Conservation (phyloP, 2,329 filamentous ascomycete species). For the Fusarium anthophilum region DNA sequence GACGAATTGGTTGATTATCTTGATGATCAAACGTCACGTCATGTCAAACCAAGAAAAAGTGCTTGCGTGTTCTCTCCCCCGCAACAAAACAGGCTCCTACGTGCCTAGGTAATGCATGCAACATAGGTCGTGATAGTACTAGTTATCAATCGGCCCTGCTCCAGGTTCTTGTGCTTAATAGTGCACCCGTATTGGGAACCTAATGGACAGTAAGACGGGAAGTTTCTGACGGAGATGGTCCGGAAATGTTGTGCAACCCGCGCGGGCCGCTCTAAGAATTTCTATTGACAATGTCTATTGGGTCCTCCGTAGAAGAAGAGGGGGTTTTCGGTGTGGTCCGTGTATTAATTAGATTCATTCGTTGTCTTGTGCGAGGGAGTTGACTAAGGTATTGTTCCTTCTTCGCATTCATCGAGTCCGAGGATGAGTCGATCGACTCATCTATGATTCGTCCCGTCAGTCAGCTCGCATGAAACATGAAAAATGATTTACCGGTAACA, state of each 20-base stretch:
- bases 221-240: conserved; percentile 29
- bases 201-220: conserved; percentile 30
- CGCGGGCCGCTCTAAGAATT: not conserved
- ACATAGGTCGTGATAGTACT: conserved; percentile 2
- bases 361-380: not conserved
- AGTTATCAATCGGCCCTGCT: conserved; percentile 31
- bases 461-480: not conserved
- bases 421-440: not conserved
- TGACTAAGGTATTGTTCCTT: not conserved
- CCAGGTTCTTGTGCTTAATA: conserved; percentile 13
- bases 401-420: not conserved
- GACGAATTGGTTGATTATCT: conserved; percentile 22
- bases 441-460: not conserved
- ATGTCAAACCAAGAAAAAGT: not conserved
- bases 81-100: not conserved
- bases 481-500: not conserved
- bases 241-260: conserved; percentile 18
- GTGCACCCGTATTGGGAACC: conserved; percentile 8
- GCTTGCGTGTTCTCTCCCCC: conserved; percentile 11
- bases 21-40: conserved; percentile 24
- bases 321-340: not conserved
- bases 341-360: not conserved
- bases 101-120: not conserved
- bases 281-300: conserved; percentile 5
- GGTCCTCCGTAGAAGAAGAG: not conserved